Percentiles rank a stretch among this genome's conserved stretches.
phyloP scores from a whole-genome alignment of 2,329 filamentous ascomycete genomes.

The Sporothrix brasiliensis region DNA sequence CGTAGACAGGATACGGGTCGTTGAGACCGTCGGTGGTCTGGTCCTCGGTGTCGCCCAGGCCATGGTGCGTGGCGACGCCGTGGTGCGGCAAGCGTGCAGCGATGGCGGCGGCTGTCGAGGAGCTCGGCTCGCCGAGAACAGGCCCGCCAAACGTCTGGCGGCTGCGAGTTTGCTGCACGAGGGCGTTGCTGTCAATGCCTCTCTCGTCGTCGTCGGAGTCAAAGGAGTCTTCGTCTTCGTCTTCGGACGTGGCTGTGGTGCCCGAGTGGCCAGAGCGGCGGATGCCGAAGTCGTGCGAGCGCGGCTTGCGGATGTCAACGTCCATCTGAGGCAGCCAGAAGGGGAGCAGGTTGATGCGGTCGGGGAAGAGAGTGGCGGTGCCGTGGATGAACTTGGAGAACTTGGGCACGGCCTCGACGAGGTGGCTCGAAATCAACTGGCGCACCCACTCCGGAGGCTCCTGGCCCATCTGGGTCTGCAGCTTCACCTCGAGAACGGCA shows the following conservation, averaged over 20 bases:
- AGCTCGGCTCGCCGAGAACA: constrained; percentile 44
- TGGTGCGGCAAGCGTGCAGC: constrained; percentile 32
- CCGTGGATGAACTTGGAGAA: constrained; percentile 99
- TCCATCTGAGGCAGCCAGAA: constrained; percentile 99
- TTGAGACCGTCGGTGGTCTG: constrained; percentile 67
- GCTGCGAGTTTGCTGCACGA: constrained; percentile 45
- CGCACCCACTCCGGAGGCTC: constrained; percentile 96
- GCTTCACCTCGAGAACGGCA: constrained; percentile 93
- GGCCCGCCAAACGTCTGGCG: constrained; percentile 20
- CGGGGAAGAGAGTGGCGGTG: constrained; percentile 81
- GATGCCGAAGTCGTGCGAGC: constrained; percentile 87
- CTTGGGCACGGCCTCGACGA: constrained; percentile 98
- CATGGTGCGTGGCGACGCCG: constrained; percentile 45
- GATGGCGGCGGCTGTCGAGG: constrained; percentile 41
- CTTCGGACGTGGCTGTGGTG: constrained; percentile 75
- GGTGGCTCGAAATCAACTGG: constrained; percentile 86
- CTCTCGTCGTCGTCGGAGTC: constrained; percentile 73
- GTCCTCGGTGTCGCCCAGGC: constrained; percentile 73
- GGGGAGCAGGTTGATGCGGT: constrained; percentile 83
- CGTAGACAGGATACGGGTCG: constrained; percentile 84
- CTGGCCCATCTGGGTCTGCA: constrained; percentile 93
- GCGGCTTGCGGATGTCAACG: constrained; percentile 92
- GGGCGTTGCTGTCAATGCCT: constrained; percentile 57
- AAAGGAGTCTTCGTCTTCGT: constrained; percentile 59
- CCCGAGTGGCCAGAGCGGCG: constrained; percentile 75